Evolutionary conservation across 768 basidiomycete genomes (phyloP).

Genomic region (Amanita brunnescens): DNA sequence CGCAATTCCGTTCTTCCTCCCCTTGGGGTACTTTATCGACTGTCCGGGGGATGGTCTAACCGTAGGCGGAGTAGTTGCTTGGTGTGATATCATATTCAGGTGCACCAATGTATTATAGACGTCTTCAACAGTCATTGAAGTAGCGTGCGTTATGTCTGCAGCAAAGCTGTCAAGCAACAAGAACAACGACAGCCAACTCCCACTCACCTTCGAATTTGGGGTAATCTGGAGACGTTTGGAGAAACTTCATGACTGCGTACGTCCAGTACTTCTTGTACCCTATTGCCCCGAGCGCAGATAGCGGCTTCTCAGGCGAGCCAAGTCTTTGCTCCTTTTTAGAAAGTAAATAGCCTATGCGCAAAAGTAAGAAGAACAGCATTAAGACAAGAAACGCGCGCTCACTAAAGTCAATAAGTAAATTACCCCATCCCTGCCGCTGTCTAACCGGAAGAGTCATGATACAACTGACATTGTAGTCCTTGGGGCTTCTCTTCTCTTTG

Average conservation of each 20-base stretch:
- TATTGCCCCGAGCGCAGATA: conserved; percentile 85
- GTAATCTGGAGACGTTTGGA: conserved; percentile 46
- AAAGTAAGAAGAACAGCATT: conserved; percentile 3
- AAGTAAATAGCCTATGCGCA: conserved; percentile 73
- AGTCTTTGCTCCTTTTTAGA: conserved; percentile 89
- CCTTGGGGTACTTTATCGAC: conserved; percentile 64
- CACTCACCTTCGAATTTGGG: conserved; percentile 65
- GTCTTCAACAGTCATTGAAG: conserved; percentile 90
- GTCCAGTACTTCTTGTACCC: conserved; percentile 98
- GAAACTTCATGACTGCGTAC: conserved; percentile 73
- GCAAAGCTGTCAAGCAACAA: conserved; percentile 3
- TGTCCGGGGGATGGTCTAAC: conserved; percentile 68
- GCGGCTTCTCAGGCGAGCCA: conserved; percentile 94
- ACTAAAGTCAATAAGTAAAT: conserved; percentile 98
- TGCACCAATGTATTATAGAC: conserved; percentile 65
- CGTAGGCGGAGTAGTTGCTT: conserved; percentile 39
- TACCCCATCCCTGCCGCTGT: conserved; percentile 95
- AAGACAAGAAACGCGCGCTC: conserved; percentile 24
- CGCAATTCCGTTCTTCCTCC: conserved; percentile 56
- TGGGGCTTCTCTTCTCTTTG: conserved; percentile 95
- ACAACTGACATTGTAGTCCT: conserved; percentile 96
- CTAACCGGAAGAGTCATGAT: conserved; percentile 98
- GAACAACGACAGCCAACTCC: background rate
- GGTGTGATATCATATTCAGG: conserved; percentile 63
- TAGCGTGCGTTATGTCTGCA: conserved; percentile 74